Conservation (phyloP, 23 red algal genomes). For the Cyanidioschyzon merolae region DNA sequence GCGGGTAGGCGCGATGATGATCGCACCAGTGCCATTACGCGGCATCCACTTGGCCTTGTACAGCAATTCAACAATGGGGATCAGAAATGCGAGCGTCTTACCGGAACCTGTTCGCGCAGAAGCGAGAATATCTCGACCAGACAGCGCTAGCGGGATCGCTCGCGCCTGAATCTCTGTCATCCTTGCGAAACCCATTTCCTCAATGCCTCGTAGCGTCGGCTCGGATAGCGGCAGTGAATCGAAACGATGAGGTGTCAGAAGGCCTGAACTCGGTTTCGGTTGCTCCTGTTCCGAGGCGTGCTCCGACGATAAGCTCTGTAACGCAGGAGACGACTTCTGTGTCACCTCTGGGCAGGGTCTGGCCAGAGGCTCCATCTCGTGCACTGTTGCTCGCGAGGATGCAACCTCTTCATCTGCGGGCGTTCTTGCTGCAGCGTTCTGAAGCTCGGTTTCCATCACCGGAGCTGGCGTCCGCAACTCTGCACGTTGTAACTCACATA, state of each 20-base stretch:
- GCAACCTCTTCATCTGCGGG: too few species aligned
- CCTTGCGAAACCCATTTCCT: slow-evolving; percentile 69
- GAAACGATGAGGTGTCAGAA: slow-evolving; percentile 63
- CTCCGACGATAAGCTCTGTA: too few species aligned
- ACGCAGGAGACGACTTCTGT: too few species aligned
- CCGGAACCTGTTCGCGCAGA: slow-evolving; percentile 89
- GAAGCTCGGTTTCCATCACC: too few species aligned
- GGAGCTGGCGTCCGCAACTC: too few species aligned
- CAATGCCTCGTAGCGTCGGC: slow-evolving; percentile 34
- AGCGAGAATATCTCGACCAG: slow-evolving; percentile 82
- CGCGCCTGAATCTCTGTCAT: slow-evolving; percentile 97
- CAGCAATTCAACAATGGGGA: slow-evolving; percentile 86
- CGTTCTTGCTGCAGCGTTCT: too few species aligned
- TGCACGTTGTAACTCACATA: too few species aligned
- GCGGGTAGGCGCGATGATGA: slow-evolving; percentile 85
- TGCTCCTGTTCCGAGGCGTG: too few species aligned
- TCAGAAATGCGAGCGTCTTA: slow-evolving; percentile 93
- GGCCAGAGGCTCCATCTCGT: too few species aligned
- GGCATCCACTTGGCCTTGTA: slow-evolving; percentile 75
- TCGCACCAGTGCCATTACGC: slow-evolving; percentile 75
- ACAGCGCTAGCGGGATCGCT: slow-evolving; percentile 73
- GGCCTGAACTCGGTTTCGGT: too few species aligned
- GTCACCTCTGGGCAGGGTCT: too few species aligned
- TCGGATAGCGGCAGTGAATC: slow-evolving; percentile 61
- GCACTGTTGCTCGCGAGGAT: too few species aligned